phyloP scores from a whole-genome alignment of 2,329 filamentous ascomycete genomes.

The Berkeleyomyces rouxiae region DNA sequence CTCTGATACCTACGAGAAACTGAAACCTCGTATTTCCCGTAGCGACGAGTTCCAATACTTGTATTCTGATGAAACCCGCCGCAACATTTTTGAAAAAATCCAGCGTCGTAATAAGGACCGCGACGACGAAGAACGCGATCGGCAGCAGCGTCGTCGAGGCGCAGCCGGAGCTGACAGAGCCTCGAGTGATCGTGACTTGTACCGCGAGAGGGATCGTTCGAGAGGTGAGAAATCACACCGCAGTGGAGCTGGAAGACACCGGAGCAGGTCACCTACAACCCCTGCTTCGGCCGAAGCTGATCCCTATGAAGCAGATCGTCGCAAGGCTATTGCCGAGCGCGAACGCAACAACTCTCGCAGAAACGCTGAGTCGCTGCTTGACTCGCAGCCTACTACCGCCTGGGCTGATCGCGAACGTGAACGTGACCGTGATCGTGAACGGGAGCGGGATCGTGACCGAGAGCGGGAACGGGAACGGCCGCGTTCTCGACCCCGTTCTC shows the following conservation, averaged over 20 bases:
- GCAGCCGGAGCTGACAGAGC: constrained; percentile 32
- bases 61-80: constrained; percentile 65
- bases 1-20: constrained; percentile 75
- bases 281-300: constrained; percentile 45
- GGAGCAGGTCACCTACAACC: constrained; percentile 53
- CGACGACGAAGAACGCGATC: constrained; percentile 65
- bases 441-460: constrained; percentile 18
- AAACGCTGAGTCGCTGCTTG: constrained; percentile 13
- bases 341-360: constrained; percentile 58
- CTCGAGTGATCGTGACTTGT: constrained; percentile 32
- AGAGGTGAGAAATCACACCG: constrained; percentile 49
- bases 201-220: constrained; percentile 43
- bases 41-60: constrained; percentile 73
- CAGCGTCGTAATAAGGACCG: constrained; percentile 82
- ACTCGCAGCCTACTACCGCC: background rate
- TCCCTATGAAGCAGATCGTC: constrained; percentile 86
- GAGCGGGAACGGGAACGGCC: constrained; percentile 23
- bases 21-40: constrained; percentile 63
- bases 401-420: constrained; percentile 25
- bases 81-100: constrained; percentile 77
- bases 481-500: too few species aligned
- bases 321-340: constrained; percentile 82
- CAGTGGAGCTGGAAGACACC: constrained; percentile 32
- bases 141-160: constrained; percentile 29
- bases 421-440: constrained; percentile 21